Conservation (phyloP, 2,329 filamentous ascomycete genomes). For the Cladobotryum protrusum region DNA sequence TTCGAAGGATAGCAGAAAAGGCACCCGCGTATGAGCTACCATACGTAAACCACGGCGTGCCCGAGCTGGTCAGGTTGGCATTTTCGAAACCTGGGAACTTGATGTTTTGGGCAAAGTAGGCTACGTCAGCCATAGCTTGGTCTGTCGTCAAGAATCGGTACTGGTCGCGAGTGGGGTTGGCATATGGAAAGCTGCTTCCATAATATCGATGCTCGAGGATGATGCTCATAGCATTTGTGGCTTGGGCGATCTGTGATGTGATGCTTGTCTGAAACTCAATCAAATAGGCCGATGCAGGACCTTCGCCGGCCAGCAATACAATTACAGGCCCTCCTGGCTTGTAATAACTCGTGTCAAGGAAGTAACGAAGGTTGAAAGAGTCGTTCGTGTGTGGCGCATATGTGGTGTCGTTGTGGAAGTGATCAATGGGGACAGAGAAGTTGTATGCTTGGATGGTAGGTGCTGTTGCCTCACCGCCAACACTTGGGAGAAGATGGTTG, state of each 20-base stretch:
- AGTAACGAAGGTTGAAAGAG: constrained; percentile 69
- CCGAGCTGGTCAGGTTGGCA: constrained; percentile 57
- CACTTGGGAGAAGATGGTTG: background rate
- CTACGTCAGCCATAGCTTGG: constrained; percentile 74
- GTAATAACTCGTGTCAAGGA: constrained; percentile 75
- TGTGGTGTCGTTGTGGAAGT: constrained; percentile 72
- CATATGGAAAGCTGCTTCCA: constrained; percentile 64
- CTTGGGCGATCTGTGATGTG: constrained; percentile 60
- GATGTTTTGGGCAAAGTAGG: constrained; percentile 71
- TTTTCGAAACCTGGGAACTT: constrained; percentile 65
- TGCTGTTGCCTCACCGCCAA: background rate
- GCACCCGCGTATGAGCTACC: constrained; percentile 80
- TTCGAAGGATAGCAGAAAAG: constrained; percentile 69
- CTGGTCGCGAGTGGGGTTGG: constrained; percentile 59
- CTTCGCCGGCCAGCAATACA: constrained; percentile 58
- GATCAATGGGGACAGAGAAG: constrained; percentile 57
- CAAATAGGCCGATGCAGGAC: constrained; percentile 38
- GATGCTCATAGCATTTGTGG: constrained; percentile 68
- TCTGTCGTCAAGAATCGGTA: constrained; percentile 79
- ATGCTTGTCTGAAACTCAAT: constrained; percentile 74
- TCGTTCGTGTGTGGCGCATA: constrained; percentile 71
- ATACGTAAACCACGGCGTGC: constrained; percentile 69
- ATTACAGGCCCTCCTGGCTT: constrained; percentile 74
- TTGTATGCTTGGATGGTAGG: constrained; percentile 21
- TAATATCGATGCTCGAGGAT: constrained; percentile 87